These are phyloP conservation scores for Geranium rotundifolium DNA, from an alignment of 345 rosid species.

Conservation along the genomic window DNA sequence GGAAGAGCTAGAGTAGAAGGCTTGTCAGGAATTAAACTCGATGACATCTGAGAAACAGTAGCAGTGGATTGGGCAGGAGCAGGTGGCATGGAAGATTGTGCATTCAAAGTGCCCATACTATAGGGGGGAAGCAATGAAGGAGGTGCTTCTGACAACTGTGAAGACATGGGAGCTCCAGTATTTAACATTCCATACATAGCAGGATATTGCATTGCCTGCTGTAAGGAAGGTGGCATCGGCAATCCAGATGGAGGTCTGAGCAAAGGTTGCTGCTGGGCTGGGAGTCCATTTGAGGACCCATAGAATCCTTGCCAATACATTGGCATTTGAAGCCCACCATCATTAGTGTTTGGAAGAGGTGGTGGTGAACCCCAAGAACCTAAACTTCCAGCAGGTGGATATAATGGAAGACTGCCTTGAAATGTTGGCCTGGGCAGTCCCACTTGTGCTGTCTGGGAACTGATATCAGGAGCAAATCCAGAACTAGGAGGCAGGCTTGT, in stretches of 20 bases:
- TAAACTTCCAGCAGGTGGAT: conserved; percentile 4
- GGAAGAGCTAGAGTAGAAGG: conserved; percentile 3
- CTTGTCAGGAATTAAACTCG: conserved; percentile 1
- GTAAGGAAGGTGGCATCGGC: conserved; percentile 7
- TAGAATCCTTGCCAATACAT: conserved; percentile 11
- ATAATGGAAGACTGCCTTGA: conserved; percentile 11
- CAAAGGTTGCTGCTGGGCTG: conserved; percentile 8
- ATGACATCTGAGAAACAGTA: conserved; percentile 1
- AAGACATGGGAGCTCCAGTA: neutral
- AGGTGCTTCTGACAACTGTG: conserved; percentile 4
- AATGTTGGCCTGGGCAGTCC: conserved; percentile 4
- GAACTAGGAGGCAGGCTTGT: conserved; percentile 4
- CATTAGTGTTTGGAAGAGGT: conserved; percentile 3
- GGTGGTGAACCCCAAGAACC: conserved; percentile 4
- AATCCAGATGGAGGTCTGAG: conserved; percentile 9
- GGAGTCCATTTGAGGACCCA: conserved; percentile 5
- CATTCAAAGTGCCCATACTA: neutral
- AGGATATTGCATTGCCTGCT: conserved; percentile 5
- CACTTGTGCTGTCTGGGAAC: conserved; percentile 3
- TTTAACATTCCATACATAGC: neutral
- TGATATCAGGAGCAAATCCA: neutral
- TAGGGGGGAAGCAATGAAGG: conserved; percentile 5
- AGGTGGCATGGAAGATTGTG: neutral
- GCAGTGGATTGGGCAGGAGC: conserved; percentile 1
- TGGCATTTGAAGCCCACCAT: conserved; percentile 7